A percentile compares a stretch with the other conserved stretches of the same genome.
Conservation (phyloP, 2,329 filamentous ascomycete genomes). For the Alternaria infectoria region DNA sequence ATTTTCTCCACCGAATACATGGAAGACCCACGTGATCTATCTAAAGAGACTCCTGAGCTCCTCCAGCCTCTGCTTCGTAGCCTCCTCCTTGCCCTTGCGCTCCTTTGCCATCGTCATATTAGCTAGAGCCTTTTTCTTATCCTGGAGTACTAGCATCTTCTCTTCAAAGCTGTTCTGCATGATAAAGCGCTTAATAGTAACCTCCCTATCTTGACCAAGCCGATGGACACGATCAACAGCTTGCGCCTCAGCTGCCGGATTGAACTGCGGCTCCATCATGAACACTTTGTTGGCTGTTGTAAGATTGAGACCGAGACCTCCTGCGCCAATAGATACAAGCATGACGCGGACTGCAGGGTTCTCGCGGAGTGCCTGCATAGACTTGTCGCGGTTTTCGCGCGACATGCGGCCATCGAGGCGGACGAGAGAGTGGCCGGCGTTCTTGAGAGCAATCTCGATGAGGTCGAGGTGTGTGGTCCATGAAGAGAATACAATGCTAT, state of each 20-base stretch:
- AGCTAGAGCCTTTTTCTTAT: slow-evolving; percentile 90
- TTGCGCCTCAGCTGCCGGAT: slow-evolving; percentile 92
- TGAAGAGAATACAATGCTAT: slow-evolving; percentile 86
- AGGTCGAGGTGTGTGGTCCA: slow-evolving; percentile 96
- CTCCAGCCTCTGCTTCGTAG: slow-evolving; percentile 68
- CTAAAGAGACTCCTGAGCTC: slow-evolving; percentile 66
- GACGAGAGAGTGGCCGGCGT: slow-evolving; percentile 69
- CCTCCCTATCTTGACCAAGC: slow-evolving; percentile 78
- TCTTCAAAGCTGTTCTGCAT: slow-evolving; percentile 93
- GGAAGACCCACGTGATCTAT: slow-evolving; percentile 4
- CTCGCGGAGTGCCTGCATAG: slow-evolving; percentile 79
- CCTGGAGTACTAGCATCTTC: slow-evolving; percentile 87
- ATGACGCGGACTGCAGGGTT: slow-evolving; percentile 77
- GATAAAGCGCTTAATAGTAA: slow-evolving; percentile 85
- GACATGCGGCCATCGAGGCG: slow-evolving; percentile 93
- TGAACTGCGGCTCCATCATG: slow-evolving; percentile 98
- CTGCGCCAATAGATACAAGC: slow-evolving; percentile 89
- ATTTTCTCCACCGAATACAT: not conserved
- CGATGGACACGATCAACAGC: slow-evolving; percentile 81
- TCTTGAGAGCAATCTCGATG: slow-evolving; percentile 79
- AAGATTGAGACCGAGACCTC: slow-evolving; percentile 88
- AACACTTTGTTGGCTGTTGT: slow-evolving; percentile 87
- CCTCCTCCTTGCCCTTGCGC: slow-evolving; percentile 65
- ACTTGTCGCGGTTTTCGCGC: slow-evolving; percentile 72
- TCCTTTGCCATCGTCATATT: slow-evolving; percentile 68